Conservation (phyloP, 176 grass and related monocot species). For the Dendrocalamus sinicus region DNA sequence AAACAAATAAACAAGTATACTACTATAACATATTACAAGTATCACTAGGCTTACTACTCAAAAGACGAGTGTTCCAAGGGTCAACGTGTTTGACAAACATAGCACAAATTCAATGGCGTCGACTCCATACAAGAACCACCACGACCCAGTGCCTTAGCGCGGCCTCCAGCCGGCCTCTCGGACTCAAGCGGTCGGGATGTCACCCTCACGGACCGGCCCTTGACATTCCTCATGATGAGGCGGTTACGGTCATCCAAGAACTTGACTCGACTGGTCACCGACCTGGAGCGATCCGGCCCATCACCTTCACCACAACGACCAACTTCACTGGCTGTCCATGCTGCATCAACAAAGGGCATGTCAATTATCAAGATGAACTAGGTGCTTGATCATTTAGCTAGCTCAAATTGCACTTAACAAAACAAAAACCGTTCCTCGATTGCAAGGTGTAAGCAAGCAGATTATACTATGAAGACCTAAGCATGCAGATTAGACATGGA, state of each 20-base stretch:
- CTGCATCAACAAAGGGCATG: constrained; percentile 40
- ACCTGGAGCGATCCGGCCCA: constrained; percentile 79
- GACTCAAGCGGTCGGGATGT: constrained; percentile 85
- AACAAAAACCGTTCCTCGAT: background rate
- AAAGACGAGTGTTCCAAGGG: background rate
- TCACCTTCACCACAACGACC: constrained; percentile 86
- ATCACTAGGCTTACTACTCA: constrained; percentile 22
- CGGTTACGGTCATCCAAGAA: constrained; percentile 93
- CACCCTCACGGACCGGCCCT: constrained; percentile 76
- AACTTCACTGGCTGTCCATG: constrained; percentile 91
- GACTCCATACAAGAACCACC: background rate
- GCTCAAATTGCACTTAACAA: background rate
- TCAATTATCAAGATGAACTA: background rate
- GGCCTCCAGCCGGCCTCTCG: constrained; percentile 88
- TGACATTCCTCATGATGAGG: constrained; percentile 94
- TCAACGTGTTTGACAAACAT: background rate
- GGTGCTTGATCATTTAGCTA: background rate
- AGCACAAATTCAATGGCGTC: background rate
- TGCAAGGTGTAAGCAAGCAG: background rate
- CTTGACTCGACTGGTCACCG: constrained; percentile 91
- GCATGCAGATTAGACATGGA: background rate
- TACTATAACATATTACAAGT: constrained; percentile 35
- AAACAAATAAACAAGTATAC: constrained; percentile 20
- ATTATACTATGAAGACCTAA: background rate
- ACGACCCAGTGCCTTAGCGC: constrained; percentile 45